Evolutionary conservation across 179 eudicot genomes (phyloP).

Genomic region (Camellia oleifera): DNA sequence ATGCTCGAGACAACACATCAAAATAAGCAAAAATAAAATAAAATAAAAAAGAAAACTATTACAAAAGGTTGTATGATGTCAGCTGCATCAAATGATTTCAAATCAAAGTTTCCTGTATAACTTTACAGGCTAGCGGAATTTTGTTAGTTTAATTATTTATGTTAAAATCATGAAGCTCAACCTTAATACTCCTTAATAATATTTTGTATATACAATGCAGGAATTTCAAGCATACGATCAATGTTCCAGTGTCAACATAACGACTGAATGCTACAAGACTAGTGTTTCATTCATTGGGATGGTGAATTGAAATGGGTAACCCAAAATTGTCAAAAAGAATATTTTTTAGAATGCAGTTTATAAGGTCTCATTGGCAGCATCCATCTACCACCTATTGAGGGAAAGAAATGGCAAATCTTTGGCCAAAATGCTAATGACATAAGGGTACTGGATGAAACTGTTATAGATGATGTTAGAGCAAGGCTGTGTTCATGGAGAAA

Average conservation of each 20-base stretch:
- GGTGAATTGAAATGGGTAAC: no score
- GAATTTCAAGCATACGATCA: neutral
- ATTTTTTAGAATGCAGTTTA: no score
- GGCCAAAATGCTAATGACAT: no score
- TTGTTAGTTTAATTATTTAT: neutral
- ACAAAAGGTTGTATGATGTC: neutral
- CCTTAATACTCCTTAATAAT: neutral
- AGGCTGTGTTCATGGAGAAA: no score
- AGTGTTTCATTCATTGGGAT: neutral
- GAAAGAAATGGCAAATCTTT: no score
- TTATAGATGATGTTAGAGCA: no score
- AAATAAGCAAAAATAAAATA: neutral
- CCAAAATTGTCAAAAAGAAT: no score
- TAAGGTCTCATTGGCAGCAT: no score
- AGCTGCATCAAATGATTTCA: slow-evolving; percentile 1
- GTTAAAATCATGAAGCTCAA: neutral
- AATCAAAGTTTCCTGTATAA: neutral
- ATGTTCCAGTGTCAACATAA: neutral
- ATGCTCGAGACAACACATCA: neutral
- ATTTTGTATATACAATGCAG: neutral
- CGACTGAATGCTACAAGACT: neutral
- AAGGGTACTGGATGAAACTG: no score
- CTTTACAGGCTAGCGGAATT: neutral
- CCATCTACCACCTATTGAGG: no score
- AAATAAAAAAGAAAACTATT: neutral